A percentile compares a stretch with the other conserved stretches of the same genome.
These are phyloP conservation scores for Aspergillus persii DNA, from an alignment of 2,329 filamentous ascomycete genomes.

Conservation along the genomic window DNA sequence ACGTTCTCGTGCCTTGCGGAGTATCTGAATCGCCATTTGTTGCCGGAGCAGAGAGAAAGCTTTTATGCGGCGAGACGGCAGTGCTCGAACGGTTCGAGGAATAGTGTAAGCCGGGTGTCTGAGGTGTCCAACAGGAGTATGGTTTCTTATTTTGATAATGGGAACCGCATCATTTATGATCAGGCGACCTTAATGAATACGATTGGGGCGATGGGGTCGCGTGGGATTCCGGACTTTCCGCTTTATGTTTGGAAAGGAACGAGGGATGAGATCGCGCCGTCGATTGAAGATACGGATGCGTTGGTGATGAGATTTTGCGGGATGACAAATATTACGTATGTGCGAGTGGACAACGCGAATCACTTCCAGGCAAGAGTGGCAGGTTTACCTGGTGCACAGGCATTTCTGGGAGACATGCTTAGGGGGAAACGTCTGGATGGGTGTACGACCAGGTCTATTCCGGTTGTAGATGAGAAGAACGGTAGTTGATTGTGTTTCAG, in stretches of 20 bases:
- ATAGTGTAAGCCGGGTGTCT: neutral
- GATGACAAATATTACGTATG: neutral
- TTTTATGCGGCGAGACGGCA: neutral
- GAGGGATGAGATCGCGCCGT: neutral
- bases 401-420: neutral
- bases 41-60: neutral
- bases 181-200: neutral
- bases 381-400: neutral
- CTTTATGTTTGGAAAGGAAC: conserved; percentile 3
- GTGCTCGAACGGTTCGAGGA: neutral
- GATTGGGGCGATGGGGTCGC: neutral
- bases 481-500: too few species aligned
- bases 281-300: neutral
- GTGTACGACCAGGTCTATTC: neutral
- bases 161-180: neutral
- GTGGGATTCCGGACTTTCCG: neutral
- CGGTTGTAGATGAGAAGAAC: neutral
- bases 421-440: neutral
- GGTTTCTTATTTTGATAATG: neutral
- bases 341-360: neutral
- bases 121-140: neutral
- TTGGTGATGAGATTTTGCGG: conserved; percentile 1
- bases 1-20: neutral
- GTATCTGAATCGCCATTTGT: neutral
- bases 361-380: neutral